A percentile compares a stretch with the other conserved stretches of the same genome.
Evolutionary conservation across 2,329 filamentous ascomycete genomes (phyloP).

Genomic region (Talaromyces sp.): DNA sequence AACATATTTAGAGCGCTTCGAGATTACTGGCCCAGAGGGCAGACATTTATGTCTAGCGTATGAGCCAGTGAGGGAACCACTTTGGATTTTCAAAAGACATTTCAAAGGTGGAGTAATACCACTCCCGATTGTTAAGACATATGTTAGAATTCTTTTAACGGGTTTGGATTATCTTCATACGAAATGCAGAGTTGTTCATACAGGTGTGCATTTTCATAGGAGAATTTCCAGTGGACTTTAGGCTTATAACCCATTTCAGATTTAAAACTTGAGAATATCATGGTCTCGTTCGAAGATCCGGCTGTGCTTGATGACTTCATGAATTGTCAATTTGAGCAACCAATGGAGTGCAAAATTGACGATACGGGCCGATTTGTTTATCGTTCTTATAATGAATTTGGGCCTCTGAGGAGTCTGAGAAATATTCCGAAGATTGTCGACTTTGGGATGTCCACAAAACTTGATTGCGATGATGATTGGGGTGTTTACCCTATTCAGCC

Average conservation of each 20-base stretch:
- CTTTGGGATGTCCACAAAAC: conserved; percentile 36
- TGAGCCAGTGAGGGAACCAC: conserved; percentile 44
- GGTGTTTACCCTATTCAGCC: conserved; percentile 24
- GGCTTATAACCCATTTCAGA: not conserved
- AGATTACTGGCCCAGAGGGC: conserved; percentile 10
- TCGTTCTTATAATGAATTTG: not conserved
- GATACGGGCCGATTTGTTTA: not conserved
- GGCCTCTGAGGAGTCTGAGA: not conserved
- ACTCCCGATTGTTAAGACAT: not conserved
- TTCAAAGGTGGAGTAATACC: conserved; percentile 27
- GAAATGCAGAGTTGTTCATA: not conserved
- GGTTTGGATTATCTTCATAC: not conserved
- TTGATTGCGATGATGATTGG: conserved; percentile 44
- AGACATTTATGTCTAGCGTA: conserved; percentile 38
- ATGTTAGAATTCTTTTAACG: not conserved
- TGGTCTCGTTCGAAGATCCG: not conserved
- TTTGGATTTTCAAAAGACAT: conserved; percentile 38
- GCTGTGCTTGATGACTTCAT: not conserved
- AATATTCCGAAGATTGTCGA: conserved; percentile 35
- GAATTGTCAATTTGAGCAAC: not conserved
- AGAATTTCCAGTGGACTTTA: not conserved
- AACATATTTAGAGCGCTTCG: conserved; percentile 13
- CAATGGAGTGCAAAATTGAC: not conserved
- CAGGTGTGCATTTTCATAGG: not conserved
- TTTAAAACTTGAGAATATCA: not conserved